phyloP scores from a whole-genome alignment of 306 rosid genomes.

The Hippophae rhamnoides region DNA sequence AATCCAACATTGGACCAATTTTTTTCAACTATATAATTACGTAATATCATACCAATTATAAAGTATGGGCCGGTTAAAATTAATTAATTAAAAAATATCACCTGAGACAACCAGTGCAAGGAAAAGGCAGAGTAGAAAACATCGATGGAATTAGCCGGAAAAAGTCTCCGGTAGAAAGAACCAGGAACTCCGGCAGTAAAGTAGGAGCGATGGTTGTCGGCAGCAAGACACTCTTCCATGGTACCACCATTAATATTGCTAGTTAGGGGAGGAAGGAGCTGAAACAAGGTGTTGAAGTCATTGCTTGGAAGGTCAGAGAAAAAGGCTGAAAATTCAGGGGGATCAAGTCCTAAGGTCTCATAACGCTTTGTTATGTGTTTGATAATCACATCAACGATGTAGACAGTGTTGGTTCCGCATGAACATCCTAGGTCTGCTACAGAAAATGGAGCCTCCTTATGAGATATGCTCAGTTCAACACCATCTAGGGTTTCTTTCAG shows the following conservation, averaged over 20 bases:
- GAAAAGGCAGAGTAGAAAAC: conserved; percentile 84
- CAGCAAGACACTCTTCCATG: conserved; percentile 85
- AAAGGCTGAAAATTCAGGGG: conserved; percentile 88
- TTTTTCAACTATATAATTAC: too few species aligned
- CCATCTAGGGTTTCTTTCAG: conserved; percentile 74
- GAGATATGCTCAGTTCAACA: conserved; percentile 34
- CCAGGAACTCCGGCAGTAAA: conserved; percentile 91
- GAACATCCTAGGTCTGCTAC: conserved; percentile 91
- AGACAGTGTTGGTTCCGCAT: conserved; percentile 71
- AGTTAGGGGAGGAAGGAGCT: conserved; percentile 73
- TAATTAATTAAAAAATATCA: neutral
- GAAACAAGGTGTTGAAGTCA: conserved; percentile 89
- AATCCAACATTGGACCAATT: too few species aligned
- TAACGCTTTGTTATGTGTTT: conserved; percentile 73
- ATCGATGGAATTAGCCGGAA: conserved; percentile 69
- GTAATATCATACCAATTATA: too few species aligned
- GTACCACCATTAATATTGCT: conserved; percentile 37
- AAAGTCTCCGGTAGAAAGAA: conserved; percentile 72
- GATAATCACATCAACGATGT: conserved; percentile 60
- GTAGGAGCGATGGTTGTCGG: conserved; percentile 63
- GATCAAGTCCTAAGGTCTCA: conserved; percentile 47
- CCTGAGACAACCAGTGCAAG: conserved; percentile 97
- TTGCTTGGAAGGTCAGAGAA: conserved; percentile 94
- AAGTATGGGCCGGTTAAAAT: too few species aligned
- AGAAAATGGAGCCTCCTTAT: conserved; percentile 43